phyloP scores from a whole-genome alignment of 495 filamentous ascomycete species.

The Trichocladium uniseriatum region DNA sequence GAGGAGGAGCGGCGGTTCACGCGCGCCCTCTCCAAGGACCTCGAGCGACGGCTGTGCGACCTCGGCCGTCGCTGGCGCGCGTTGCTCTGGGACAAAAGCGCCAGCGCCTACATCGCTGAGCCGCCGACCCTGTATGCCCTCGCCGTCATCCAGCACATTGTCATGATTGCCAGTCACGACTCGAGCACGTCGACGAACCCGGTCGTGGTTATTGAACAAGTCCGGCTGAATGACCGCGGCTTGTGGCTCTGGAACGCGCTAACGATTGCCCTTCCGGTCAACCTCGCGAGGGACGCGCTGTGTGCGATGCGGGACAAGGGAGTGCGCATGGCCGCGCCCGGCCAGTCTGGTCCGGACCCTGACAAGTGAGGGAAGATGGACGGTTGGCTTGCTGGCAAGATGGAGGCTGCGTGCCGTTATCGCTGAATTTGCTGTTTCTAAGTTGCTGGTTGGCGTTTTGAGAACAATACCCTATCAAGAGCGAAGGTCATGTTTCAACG shows the following conservation, averaged over 20 bases:
- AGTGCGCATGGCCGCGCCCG: background rate
- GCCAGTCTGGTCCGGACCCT: constrained; percentile 11
- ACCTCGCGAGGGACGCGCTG: constrained; percentile 17
- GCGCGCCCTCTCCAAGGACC: constrained; percentile 7
- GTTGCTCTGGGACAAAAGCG: constrained; percentile 1
- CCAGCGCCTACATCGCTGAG: background rate
- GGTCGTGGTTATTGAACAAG: constrained; percentile 16
- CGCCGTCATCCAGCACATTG: constrained; percentile 22
- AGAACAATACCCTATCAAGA: no score
- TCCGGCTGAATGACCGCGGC: constrained; percentile 19
- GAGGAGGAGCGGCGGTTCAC: no score
- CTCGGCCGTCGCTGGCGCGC: constrained; percentile 17
- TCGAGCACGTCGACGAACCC: constrained; percentile 5
- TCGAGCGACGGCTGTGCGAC: constrained; percentile 11
- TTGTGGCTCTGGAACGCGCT: constrained; percentile 29
- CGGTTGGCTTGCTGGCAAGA: background rate
- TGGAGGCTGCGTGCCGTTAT: background rate
- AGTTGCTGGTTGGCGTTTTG: no score
- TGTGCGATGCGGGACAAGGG: constrained; percentile 5
- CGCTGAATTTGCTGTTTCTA: no score
- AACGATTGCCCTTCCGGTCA: constrained; percentile 23
- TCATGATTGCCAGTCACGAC: constrained; percentile 23
- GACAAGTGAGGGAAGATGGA: constrained; percentile 10
- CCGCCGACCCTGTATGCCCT: constrained; percentile 24
- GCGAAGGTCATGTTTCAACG: no score